Percentiles rank a stretch among this genome's conserved stretches.
phyloP scores from a whole-genome alignment of 1,284 basidiomycete genomes.

The Puccinia sorghi region DNA sequence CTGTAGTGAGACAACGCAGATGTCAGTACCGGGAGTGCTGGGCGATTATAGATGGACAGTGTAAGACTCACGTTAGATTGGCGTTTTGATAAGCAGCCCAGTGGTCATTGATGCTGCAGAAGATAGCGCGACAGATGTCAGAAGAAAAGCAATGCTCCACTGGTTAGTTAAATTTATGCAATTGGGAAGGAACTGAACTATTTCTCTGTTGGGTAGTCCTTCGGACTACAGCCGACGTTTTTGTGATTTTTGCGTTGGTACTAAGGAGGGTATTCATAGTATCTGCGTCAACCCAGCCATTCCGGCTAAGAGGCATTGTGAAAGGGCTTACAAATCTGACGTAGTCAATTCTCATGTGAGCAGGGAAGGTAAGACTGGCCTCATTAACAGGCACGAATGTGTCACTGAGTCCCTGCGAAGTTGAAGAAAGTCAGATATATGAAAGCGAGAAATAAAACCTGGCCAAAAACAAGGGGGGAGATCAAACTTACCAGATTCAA shows the following conservation, averaged over 20 bases:
- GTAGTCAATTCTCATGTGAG: slow-evolving; percentile 49
- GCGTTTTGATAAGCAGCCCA: slow-evolving; percentile 34
- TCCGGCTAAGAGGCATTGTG: not conserved
- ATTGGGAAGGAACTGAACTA: slow-evolving; percentile 27
- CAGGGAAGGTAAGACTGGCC: slow-evolving; percentile 44
- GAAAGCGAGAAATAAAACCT: not conserved
- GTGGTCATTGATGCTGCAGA: slow-evolving; percentile 42
- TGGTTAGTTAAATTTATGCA: not conserved
- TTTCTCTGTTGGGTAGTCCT: slow-evolving; percentile 44
- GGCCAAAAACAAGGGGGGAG: not conserved
- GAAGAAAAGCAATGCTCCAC: not conserved
- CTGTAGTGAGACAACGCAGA: slow-evolving; percentile 4
- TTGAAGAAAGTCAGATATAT: not conserved
- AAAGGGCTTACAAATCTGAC: slow-evolving; percentile 42
- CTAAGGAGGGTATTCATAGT: slow-evolving; percentile 7
- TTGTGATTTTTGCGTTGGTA: slow-evolving; percentile 39
- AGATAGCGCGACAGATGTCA: not conserved
- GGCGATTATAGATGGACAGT: no score
- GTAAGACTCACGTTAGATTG: slow-evolving; percentile 38
- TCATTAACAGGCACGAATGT: slow-evolving; percentile 49
- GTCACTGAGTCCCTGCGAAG: slow-evolving; percentile 38
- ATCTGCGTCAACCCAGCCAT: not conserved
- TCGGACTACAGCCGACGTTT: slow-evolving; percentile 45
- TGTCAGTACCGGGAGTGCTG: not conserved
- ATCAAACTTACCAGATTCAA: slow-evolving; percentile 54